phyloP scores from a whole-genome alignment of 2,329 filamentous ascomycete species.

The Plectosphaerella plurivora region DNA sequence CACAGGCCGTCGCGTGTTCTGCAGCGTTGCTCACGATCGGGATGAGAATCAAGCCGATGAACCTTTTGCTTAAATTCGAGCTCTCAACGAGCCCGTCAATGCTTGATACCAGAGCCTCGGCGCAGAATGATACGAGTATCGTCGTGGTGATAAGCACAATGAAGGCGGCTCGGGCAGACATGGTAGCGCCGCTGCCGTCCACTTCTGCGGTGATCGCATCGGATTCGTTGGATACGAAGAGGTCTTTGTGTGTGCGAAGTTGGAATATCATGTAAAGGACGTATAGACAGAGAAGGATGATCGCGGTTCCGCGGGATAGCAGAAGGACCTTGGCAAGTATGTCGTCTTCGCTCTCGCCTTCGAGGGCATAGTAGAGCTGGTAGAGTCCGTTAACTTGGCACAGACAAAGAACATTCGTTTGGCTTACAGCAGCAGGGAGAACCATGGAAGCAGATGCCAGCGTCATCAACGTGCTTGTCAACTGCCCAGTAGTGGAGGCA shows the following conservation, averaged over 20 bases:
- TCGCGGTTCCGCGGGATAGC: constrained; percentile 72
- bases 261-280: constrained; percentile 76
- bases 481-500: constrained; percentile 72
- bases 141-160: constrained; percentile 69
- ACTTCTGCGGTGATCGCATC: too few relatives aligned
- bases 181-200: too few relatives aligned
- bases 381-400: not conserved
- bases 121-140: constrained; percentile 66
- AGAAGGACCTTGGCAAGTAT: constrained; percentile 64
- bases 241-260: constrained; percentile 66
- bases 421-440: constrained; percentile 64
- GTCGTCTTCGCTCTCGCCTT: constrained; percentile 43
- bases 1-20: constrained; percentile 76
- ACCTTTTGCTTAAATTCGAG: constrained; percentile 71
- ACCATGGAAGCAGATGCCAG: constrained; percentile 76
- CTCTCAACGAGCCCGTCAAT: constrained; percentile 68
- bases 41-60: constrained; percentile 75
- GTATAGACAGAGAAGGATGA: constrained; percentile 72
- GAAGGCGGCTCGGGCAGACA: too few relatives aligned
- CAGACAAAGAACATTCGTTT: not conserved
- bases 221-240: constrained; percentile 75
- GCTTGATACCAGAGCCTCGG: constrained; percentile 72
- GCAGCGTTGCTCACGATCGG: constrained; percentile 78
- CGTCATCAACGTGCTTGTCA: constrained; percentile 70
- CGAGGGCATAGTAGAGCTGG: constrained; percentile 63